Evolutionary conservation across 257 asterid species (phyloP).

Genomic region (Avicennia marina): DNA sequence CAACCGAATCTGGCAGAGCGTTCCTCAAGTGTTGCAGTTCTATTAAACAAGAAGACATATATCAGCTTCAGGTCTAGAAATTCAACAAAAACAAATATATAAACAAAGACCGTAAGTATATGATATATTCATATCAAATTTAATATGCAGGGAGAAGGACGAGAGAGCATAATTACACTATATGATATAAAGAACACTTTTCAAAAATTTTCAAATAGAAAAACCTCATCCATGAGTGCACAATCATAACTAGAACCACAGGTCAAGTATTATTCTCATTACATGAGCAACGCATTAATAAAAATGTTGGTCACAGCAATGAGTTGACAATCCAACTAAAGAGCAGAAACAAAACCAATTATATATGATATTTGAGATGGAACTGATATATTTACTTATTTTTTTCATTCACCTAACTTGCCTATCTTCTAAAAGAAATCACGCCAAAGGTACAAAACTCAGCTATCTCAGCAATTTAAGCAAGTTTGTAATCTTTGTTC

Average conservation of each 20-base stretch:
- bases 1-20: slow-evolving; percentile 80
- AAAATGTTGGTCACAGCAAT: background rate
- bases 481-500: no score
- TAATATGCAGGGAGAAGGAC: background rate
- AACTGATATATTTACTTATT: no score
- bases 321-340: background rate
- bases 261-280: slow-evolving; percentile 4
- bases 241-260: background rate
- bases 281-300: background rate
- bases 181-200: background rate
- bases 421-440: no score
- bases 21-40: slow-evolving; percentile 90
- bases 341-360: background rate
- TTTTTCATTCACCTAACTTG: no score
- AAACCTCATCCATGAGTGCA: background rate
- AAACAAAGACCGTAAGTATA: no score
- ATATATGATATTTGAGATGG: no score
- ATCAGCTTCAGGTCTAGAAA: slow-evolving; percentile 12
- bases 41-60: slow-evolving; percentile 16
- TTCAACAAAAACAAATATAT: no score
- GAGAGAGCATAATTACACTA: background rate
- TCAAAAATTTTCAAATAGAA: background rate
- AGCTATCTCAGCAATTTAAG: no score
- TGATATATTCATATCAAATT: no score
- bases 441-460: no score